Evolutionary conservation across 768 basidiomycete species (phyloP).

Genomic region (Cyclocybe cylindracea): DNA sequence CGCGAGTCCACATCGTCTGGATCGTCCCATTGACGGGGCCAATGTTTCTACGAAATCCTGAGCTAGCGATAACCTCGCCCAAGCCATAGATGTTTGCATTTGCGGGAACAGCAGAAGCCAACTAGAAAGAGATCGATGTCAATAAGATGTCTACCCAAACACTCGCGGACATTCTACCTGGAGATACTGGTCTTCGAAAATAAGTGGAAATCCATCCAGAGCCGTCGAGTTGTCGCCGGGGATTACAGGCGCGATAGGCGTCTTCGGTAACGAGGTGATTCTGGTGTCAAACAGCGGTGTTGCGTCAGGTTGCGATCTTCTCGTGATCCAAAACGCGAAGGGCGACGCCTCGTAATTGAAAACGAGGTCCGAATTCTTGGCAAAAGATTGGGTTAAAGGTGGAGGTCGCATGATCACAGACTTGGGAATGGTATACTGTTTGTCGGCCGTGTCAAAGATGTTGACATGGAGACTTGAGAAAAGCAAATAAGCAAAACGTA

Average conservation of each 20-base stretch:
- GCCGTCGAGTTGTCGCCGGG: constrained; percentile 51
- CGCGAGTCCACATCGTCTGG: constrained; percentile 70
- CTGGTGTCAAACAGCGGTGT: constrained; percentile 74
- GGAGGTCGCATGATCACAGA: constrained; percentile 46
- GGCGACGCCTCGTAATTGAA: constrained; percentile 68
- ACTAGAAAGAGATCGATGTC: constrained; percentile 25
- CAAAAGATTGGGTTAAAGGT: constrained; percentile 32
- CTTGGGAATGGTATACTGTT: constrained; percentile 69
- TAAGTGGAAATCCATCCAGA: constrained; percentile 64
- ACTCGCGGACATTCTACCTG: constrained; percentile 41
- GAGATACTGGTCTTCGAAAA: constrained; percentile 82
- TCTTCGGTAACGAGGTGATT: constrained; percentile 55
- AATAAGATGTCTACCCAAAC: constrained; percentile 16
- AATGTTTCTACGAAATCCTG: constrained; percentile 66
- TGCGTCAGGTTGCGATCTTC: constrained; percentile 55
- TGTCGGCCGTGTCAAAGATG: constrained; percentile 58
- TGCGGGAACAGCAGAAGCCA: constrained; percentile 66
- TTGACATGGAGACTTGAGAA: constrained; percentile 61
- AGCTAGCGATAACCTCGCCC: constrained; percentile 70
- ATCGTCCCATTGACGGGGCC: constrained; percentile 57
- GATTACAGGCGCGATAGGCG: constrained; percentile 60
- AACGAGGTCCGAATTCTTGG: constrained; percentile 55
- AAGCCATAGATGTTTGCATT: constrained; percentile 78
- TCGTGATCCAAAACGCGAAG: constrained; percentile 82
- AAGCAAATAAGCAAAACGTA: not conserved